phyloP scores from a whole-genome alignment of 139 green algal species.

The Raphidocelis subcapitata region DNA sequence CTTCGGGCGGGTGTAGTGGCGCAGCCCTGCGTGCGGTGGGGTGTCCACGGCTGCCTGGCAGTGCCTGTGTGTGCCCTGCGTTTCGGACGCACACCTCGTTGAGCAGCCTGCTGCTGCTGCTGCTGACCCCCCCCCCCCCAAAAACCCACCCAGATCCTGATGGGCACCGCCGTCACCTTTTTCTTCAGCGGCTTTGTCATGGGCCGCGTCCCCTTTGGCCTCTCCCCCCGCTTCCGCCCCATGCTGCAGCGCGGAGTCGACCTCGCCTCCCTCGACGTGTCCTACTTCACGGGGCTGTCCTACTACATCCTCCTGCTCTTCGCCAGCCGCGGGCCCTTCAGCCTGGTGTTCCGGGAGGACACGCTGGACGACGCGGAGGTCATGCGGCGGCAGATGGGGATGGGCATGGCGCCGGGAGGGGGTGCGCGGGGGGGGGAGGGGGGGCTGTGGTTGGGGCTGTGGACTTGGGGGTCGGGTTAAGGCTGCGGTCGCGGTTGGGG shows the following conservation, averaged over 20 bases:
- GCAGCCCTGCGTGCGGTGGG: not conserved
- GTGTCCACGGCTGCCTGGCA: not conserved
- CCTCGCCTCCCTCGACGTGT: slow-evolving; percentile 80
- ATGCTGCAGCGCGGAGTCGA: slow-evolving; percentile 94
- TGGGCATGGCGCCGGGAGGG: slow-evolving; percentile 30
- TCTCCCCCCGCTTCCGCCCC: slow-evolving; percentile 82
- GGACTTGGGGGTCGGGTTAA: not conserved
- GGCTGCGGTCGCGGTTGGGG: not conserved
- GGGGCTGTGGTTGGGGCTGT: not conserved
- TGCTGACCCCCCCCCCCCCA: no score
- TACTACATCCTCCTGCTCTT: slow-evolving; percentile 95
- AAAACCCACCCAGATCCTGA: slow-evolving; percentile 55
- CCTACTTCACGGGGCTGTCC: slow-evolving; percentile 90
- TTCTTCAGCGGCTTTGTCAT: slow-evolving; percentile 88
- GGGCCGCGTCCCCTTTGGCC: slow-evolving; percentile 85
- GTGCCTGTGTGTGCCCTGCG: not conserved
- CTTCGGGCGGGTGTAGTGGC: not conserved
- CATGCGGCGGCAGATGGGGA: slow-evolving; percentile 76
- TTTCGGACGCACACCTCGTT: no score
- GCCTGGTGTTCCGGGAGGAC: slow-evolving; percentile 82
- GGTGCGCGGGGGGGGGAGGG: slow-evolving; percentile 17
- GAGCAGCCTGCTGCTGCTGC: no score
- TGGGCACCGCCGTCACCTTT: slow-evolving; percentile 83
- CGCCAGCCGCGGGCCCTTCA: slow-evolving; percentile 74
- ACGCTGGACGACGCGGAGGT: slow-evolving; percentile 84